These are phyloP conservation scores for Trichoderma harzianum DNA, from an alignment of 2,329 filamentous ascomycete genomes.

Conservation along the genomic window DNA sequence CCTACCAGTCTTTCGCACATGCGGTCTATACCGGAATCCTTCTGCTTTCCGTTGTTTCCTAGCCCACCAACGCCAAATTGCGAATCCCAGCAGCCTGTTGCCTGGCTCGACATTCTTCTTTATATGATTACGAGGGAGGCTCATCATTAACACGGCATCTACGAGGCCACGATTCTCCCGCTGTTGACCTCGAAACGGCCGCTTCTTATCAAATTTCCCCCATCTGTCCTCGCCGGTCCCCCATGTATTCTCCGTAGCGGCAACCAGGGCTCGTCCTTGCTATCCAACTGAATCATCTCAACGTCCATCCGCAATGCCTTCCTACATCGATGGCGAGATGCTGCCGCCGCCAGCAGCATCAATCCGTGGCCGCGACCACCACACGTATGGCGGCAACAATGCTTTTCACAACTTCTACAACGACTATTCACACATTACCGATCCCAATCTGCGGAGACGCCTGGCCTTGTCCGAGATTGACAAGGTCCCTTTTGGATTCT, in stretches of 20 bases:
- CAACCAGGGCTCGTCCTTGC: slow-evolving; percentile 20
- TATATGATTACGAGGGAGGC: background rate
- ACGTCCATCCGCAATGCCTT: slow-evolving; percentile 28
- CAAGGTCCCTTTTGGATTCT: slow-evolving; percentile 72
- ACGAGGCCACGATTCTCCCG: background rate
- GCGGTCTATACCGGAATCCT: background rate
- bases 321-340: slow-evolving; percentile 37
- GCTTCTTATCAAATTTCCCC: background rate
- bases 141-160: background rate
- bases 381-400: slow-evolving; percentile 60
- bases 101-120: background rate
- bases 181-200: background rate
- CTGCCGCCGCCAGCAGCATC: slow-evolving; percentile 41
- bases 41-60: background rate
- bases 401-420: slow-evolving; percentile 75
- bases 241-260: slow-evolving; percentile 19
- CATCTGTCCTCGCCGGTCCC: background rate
- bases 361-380: slow-evolving; percentile 27
- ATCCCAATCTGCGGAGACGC: slow-evolving; percentile 73
- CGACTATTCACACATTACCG: slow-evolving; percentile 61
- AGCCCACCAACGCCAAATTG: background rate
- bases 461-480: slow-evolving; percentile 77
- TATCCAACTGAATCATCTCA: background rate
- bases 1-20: background rate
- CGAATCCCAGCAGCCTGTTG: background rate